Evolutionary conservation across 2,329 filamentous ascomycete genomes (phyloP).

Genomic region (Hymenotorrendiella dingleyae): DNA sequence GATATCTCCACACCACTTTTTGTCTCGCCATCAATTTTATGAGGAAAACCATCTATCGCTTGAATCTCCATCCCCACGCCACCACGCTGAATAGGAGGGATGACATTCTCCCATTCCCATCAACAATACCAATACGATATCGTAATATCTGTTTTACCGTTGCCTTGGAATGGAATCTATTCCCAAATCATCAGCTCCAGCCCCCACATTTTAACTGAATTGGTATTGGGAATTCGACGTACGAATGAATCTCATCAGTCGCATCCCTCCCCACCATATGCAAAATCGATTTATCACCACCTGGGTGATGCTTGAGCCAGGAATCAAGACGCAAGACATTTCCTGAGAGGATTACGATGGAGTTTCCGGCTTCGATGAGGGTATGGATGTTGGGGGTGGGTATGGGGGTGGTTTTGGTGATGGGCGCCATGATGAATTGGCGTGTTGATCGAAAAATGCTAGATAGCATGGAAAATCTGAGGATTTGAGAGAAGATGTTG

Average conservation of each 20-base stretch:
- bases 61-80: slow-evolving; percentile 15
- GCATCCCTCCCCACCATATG: slow-evolving; percentile 94
- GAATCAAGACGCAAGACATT: slow-evolving; percentile 81
- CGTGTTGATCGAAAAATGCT: too few species aligned
- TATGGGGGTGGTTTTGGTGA: too few species aligned
- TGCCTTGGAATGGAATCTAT: slow-evolving; percentile 74
- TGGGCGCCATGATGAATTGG: too few species aligned
- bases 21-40: too few species aligned
- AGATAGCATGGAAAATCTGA: too few species aligned
- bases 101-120: slow-evolving; percentile 77
- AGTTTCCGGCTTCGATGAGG: slow-evolving; percentile 76
- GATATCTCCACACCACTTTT: too few species aligned
- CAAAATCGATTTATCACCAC: slow-evolving; percentile 81
- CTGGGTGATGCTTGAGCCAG: slow-evolving; percentile 86
- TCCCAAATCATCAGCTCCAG: slow-evolving; percentile 3
- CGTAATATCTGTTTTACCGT: slow-evolving; percentile 68
- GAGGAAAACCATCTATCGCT: too few species aligned
- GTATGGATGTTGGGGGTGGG: too few species aligned
- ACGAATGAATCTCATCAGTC: slow-evolving; percentile 91
- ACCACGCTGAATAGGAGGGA: slow-evolving; percentile 88
- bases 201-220: not conserved
- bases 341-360: slow-evolving; percentile 74
- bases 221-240: slow-evolving; percentile 36
- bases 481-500: too few species aligned
- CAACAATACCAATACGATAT: slow-evolving; percentile 77